Base-by-base conservation (phyloP, 225 moss, liverwort and hornwort species). In the Anthoceros angustus region DNA sequence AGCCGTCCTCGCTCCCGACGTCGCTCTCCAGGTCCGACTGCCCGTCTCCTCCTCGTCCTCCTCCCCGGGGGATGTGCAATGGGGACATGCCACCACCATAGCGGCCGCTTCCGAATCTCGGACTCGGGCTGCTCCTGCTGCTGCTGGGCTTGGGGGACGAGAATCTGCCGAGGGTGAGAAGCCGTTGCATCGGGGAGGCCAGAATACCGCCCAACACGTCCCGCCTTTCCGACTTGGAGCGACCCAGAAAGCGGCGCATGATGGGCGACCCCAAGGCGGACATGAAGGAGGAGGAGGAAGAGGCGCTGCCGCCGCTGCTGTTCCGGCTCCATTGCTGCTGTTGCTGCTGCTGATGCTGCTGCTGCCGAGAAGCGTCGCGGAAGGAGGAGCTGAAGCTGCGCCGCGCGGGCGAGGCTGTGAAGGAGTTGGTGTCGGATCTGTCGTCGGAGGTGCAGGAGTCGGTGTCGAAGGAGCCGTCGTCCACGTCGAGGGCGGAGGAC, bases 381-480 rank as follows among this genome's bases (percentile, higher is more conserved):
- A 32, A 32, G 32, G 32, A 32, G 32, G 32, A 32, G 32, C 55
- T 23, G n/a, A 55, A 55, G 55, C 55, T 55, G 16, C 55, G 55
- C 55, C 55, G 18, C n/a, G 55, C 55, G n/a, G 55, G 55, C 8
- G 55, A 55, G 55, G 55, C 8, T 18, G 16, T 9, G 55, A 55
- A 55, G 10, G 55, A 55, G 55, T 55, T 55, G 55, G 55, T 55
- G 7, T 55, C 55, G 8, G 55, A 55, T 55, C 55, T 15, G 55
- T 55, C 55, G 10, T 18, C 18, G 55, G n/a, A 32, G 4, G 32
- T 32, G 32, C 32, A 7, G n/a, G 55, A 55, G 18, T 55, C 55
- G 55, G 55, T 55, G 55, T 55, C 55, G 55, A 55, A 55, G 55
- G 55, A 55, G 55, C 55, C 23, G 55, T 55, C 55, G 55, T 55